Base-by-base conservation (phyloP, 352 stramenopile species). In the Pythium guiyangense region DNA sequence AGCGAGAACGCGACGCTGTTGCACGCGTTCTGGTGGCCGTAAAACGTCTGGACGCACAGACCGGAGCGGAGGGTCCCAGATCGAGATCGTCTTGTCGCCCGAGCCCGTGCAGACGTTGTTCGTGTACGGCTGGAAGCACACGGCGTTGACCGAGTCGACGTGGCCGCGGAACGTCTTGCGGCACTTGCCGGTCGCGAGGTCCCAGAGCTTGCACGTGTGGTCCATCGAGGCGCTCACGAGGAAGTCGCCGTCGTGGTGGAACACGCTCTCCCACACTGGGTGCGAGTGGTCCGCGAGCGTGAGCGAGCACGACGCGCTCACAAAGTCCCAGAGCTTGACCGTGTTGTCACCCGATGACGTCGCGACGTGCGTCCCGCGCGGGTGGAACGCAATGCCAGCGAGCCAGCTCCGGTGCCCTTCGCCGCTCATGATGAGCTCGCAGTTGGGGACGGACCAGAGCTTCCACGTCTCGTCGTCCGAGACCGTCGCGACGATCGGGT, bases 401-500 rank as follows among this genome's bases (percentile, higher is more conserved):
- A 98, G 71, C 94, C 94, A 98, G 53, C 86, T 89, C 14, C 77
- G 77, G 64, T 98, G 94, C 15, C 94, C 90, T 67, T 98, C 90
- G 57, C 94, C 92, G 51, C 87, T 96, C 94, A 98, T 98, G 62
- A 98, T 91, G 43, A 98, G 84, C 64, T 98, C 91, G 49, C 88
- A 90, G 48, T 90, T 82, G 14, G 92, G 92, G 15, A 97, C 72
- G 15, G 80, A 96, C 94, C 94, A 98, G 49, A 98, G 72, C 66
- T 97, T 97, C 92, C 93, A 98, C 35, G 90, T 97, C 66, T 96
- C 77, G 67, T 98, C 94, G 67, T 98, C 92, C 47, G 84, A 97
- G 20, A 93, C 91, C 3, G 88, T 98, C 20, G 94, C 90, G n/a
- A 97, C 47, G 31, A 97, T 86, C 17, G 86, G 76, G 53, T 97